Base-by-base conservation (phyloP, 2,329 filamentous ascomycete genomes). In the Ophiostoma quercus region DNA sequence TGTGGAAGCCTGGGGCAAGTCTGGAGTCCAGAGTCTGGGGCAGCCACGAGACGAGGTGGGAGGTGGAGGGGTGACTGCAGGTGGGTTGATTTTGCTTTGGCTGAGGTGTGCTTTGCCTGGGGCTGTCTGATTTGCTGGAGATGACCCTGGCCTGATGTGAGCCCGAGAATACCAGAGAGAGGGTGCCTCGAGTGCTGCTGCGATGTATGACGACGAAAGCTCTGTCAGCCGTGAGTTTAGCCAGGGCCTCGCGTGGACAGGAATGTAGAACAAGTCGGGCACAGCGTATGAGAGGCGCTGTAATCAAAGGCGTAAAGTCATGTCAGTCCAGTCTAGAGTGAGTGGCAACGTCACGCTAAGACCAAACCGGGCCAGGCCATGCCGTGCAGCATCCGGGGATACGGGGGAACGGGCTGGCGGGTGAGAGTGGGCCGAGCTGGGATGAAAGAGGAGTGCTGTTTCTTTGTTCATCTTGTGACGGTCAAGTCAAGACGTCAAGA, bases 341-440 rank as follows among this genome's bases (percentile, higher is more conserved):
- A 4, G 51, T 57, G 51, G 51, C 51, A 32, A 57, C 43, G 69
- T 43, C 57, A 37, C 57, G 29, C 57, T 67, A 68, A 68, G 70
- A 67, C 67, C 32, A 65, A 67, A 67, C 70, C 51, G 63, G 62
- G 54, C 62, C 34, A 39, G 62, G 62, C 39, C 43, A 65, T 57
- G 62, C 32, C 68, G 66, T 66, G 60, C 57, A 69, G 43, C 68
- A 51, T 71, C 70, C 70, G 70, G 68, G 70, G 68, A 68, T 68
- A 71, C 70, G 70, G 68, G 70, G 68, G 54, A 71, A 66, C 68
- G 68, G 68, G 57, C 41, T 71, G 69, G 51, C 60, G 60, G 69
- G 60, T 54, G 60, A 43, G 66, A 70, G 66, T 67, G 66, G 69
- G 69, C 69, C 66, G 66, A 47, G 25, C 57, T 60, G 54, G 47